phyloP scores from a whole-genome alignment of 1,284 basidiomycete genomes.

The Sporisorium reilianum region DNA sequence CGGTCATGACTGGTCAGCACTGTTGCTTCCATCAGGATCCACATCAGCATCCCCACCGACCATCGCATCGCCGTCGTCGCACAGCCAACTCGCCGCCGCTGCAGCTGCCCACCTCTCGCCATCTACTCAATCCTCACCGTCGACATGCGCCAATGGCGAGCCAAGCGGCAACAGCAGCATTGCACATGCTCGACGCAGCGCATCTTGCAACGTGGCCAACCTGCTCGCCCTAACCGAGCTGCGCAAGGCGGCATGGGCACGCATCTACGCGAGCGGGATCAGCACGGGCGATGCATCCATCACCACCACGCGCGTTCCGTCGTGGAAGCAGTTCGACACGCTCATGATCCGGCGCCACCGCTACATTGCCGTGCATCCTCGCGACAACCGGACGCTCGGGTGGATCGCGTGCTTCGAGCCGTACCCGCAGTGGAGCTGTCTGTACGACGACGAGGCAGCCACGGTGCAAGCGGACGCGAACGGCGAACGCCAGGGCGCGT shows the following conservation, averaged over 20 bases:
- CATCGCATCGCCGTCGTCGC: not conserved
- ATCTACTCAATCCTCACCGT: constrained; percentile 6
- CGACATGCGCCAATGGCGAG: not conserved
- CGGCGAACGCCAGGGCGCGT: constrained; percentile 17
- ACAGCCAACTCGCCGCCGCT: not conserved
- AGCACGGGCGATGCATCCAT: constrained; percentile 38
- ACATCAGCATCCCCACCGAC: not conserved
- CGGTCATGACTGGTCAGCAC: constrained; percentile 15
- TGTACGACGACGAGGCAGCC: constrained; percentile 8
- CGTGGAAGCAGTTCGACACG: constrained; percentile 46
- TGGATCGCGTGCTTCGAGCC: constrained; percentile 42
- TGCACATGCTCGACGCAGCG: not conserved
- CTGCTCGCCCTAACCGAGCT: constrained; percentile 44
- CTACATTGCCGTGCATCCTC: constrained; percentile 35
- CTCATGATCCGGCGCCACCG: constrained; percentile 46
- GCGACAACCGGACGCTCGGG: constrained; percentile 39
- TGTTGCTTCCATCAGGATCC: not conserved
- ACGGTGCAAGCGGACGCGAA: not conserved
- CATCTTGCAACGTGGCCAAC: constrained; percentile 12
- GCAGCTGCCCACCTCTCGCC: not conserved
- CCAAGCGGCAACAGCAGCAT: not conserved
- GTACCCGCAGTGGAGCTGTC: constrained; percentile 10
- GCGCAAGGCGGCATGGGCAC: constrained; percentile 44
- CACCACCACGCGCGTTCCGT: constrained; percentile 19
- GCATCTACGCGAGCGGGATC: constrained; percentile 39